Evolutionary conservation across 202 grass and related monocot species (phyloP), one percentile per base, ranked within the genome.

Genomic region (Zizania palustris): DNA sequence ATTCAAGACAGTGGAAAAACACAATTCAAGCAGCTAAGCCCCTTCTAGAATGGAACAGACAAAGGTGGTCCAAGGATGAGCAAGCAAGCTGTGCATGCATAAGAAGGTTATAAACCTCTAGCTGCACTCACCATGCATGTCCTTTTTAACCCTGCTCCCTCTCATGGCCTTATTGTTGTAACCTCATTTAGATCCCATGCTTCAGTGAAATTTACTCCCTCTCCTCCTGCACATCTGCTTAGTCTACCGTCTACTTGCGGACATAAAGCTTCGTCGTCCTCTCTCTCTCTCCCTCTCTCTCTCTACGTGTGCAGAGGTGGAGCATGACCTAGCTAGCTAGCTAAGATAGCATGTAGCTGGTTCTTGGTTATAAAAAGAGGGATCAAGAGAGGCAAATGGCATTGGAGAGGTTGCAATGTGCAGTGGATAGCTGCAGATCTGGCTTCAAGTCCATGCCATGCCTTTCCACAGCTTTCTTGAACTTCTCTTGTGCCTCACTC

Each of bases 401-500:
- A 36, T 2, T 73, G 18, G 78, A 77, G 58, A 39, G 63, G 6
- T 35, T 14, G 15, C 5, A 37, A 8, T 15, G 19, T n/a, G 50
- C 10, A 43, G 10, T 33, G 42, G 11, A 37, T 45, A 6, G 35
- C 46, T 57, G 37, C n/a, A 40, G 45, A 60, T 5, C 16, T 77
- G 28, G 1, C 33, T 73, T 56, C 45, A 83, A 83, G 80, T 83
- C 84, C 82, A 83, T 92, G 86, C 48, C 86, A 96, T 96, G 37
- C 78, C 86, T 89, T 92, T 90, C 92, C 92, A 96, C 92, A 96
- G 92, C 92, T 96, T 96, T 96, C 89, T 96, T 96, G 92, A 96
- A 88, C 92, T 89, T 92, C 89, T 82, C 73, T 55, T 45, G 59
- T 5, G 62, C 46, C 19, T 21, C 28, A 81, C 74, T 65, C 67